A percentile compares a stretch with the other conserved stretches of the same genome.
Evolutionary conservation across 2,329 filamentous ascomycete genomes (phyloP).

Genomic region (Botryotinia globosa): DNA sequence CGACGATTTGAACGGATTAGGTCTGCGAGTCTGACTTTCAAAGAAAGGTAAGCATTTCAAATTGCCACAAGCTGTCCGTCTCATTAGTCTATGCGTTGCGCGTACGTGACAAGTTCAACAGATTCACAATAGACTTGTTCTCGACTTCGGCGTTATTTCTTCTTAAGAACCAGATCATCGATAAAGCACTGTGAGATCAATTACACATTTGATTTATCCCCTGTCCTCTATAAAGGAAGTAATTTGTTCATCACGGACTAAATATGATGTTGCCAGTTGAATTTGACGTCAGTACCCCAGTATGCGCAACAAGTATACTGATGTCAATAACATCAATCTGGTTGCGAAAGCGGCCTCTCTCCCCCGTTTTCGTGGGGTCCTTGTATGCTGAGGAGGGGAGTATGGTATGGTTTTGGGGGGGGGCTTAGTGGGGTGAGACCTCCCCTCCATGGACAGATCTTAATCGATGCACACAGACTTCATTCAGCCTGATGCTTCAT

Average conservation of each 20-base stretch:
- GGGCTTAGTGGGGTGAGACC: constrained; percentile 1
- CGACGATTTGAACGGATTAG: constrained; percentile 8
- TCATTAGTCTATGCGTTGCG: background rate
- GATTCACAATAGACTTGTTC: background rate
- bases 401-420: background rate
- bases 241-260: background rate
- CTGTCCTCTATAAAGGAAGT: background rate
- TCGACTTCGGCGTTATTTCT: background rate
- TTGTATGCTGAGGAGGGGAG: background rate
- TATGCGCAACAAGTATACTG: background rate
- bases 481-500: constrained; percentile 18
- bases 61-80: background rate
- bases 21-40: background rate
- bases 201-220: background rate
- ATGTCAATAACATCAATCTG: background rate
- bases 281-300: constrained; percentile 14
- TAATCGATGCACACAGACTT: constrained; percentile 16
- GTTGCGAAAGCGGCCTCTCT: constrained; percentile 13
- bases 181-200: background rate
- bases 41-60: background rate
- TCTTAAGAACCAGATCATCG: constrained; percentile 9
- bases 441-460: background rate
- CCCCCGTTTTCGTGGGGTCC: constrained; percentile 13
- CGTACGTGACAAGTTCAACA: background rate
- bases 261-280: background rate